Conservation (phyloP, 495 filamentous ascomycete genomes). For the Penicillium cataractarum region DNA sequence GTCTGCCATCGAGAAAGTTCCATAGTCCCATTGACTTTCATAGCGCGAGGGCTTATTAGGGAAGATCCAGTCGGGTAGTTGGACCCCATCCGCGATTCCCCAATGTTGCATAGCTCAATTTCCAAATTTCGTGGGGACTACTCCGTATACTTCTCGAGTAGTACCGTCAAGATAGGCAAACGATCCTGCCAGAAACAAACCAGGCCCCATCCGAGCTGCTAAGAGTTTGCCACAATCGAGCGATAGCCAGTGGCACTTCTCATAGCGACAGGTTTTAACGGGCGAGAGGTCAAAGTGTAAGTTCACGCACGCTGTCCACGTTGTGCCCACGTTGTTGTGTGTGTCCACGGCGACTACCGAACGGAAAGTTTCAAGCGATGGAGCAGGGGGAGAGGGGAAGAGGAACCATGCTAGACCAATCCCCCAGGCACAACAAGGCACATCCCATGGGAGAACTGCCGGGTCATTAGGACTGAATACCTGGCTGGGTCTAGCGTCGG, state of each 20-base stretch:
- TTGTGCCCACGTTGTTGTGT: background rate
- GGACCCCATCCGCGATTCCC: conserved; percentile 1
- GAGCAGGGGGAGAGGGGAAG: background rate
- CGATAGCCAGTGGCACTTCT: conserved; percentile 2
- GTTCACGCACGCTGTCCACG: conserved; percentile 16
- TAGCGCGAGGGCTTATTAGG: background rate
- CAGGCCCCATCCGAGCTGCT: conserved; percentile 15
- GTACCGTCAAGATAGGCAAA: conserved; percentile 15
- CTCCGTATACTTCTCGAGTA: background rate
- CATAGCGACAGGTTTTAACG: background rate
- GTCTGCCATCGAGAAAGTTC: conserved; percentile 21
- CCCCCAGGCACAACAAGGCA: background rate
- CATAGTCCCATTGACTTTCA: conserved; percentile 21
- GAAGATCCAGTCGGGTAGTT: background rate
- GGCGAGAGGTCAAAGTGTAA: conserved; percentile 18
- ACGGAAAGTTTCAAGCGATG: conserved; percentile 1
- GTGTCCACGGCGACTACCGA: conserved; percentile 2
- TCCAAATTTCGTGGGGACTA: background rate
- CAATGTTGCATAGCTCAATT: conserved; percentile 5
- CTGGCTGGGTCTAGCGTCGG: conserved; percentile 15
- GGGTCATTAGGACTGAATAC: conserved; percentile 12
- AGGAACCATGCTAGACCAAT: background rate
- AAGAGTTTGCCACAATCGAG: conserved; percentile 12
- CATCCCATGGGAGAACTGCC: conserved; percentile 1
- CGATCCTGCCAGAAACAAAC: conserved; percentile 26